Evolutionary conservation across 2,329 filamentous ascomycete genomes (phyloP).

Genomic region (Fusarium humuli): DNA sequence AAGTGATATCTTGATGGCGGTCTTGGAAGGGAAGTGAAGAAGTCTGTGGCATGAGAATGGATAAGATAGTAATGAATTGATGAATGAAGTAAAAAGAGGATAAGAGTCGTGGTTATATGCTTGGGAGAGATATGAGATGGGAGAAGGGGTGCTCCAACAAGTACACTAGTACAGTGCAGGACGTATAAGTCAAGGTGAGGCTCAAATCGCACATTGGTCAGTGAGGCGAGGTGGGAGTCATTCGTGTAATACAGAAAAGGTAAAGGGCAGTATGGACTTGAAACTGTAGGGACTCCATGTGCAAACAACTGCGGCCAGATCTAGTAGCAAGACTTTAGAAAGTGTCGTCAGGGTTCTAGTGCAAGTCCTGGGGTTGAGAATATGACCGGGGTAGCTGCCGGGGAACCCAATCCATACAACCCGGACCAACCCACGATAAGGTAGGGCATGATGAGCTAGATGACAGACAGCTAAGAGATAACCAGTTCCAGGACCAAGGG

Average conservation of each 20-base stretch:
- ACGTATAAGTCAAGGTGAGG: slow-evolving; percentile 39
- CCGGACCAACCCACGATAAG: slow-evolving; percentile 33
- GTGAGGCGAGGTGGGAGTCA: slow-evolving; percentile 46
- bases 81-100: slow-evolving; percentile 8
- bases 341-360: slow-evolving; percentile 45
- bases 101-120: slow-evolving; percentile 30
- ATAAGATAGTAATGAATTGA: slow-evolving; percentile 8
- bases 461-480: slow-evolving; percentile 24
- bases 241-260: slow-evolving; percentile 33
- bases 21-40: slow-evolving; percentile 26
- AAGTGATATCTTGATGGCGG: slow-evolving; percentile 34
- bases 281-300: slow-evolving; percentile 32
- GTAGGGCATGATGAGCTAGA: slow-evolving; percentile 25
- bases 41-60: slow-evolving; percentile 34
- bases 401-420: slow-evolving; percentile 19
- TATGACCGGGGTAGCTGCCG: slow-evolving; percentile 35
- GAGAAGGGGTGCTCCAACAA: slow-evolving; percentile 9
- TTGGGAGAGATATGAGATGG: slow-evolving; percentile 4
- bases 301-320: slow-evolving; percentile 20
- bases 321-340: slow-evolving; percentile 29
- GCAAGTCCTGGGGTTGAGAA: slow-evolving; percentile 34
- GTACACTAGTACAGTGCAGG: slow-evolving; percentile 18
- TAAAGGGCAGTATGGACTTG: slow-evolving; percentile 37
- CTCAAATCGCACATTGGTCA: slow-evolving; percentile 47
- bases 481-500: slow-evolving; percentile 20